These are phyloP conservation scores for Pseudomonodictys pantanalensis DNA, from an alignment of 495 filamentous ascomycete genomes.

Conservation along the genomic window DNA sequence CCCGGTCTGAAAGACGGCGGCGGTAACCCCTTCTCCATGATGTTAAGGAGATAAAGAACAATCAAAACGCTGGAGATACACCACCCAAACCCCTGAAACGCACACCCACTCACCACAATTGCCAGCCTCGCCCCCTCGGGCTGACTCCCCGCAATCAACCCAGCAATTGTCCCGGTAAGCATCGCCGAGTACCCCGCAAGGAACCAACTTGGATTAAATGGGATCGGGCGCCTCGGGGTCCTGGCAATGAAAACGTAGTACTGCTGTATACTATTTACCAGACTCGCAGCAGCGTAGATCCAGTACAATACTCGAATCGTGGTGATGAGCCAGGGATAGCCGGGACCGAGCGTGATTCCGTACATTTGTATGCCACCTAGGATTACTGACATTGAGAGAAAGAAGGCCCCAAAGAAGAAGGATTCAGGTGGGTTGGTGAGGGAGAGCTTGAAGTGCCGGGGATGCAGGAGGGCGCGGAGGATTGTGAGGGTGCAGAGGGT, in stretches of 20 bases:
- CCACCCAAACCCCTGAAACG: conserved; percentile 27
- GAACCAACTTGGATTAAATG: conserved; percentile 30
- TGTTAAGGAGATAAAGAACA: conserved; percentile 50
- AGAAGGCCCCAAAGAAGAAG: conserved; percentile 67
- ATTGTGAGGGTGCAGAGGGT: conserved; percentile 52
- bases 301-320: conserved; percentile 24
- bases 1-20: conserved; percentile 50
- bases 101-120: conserved; percentile 21
- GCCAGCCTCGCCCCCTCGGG: conserved; percentile 8
- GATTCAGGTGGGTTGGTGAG: conserved; percentile 60
- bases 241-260: conserved; percentile 23
- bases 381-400: conserved; percentile 60
- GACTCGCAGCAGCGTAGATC: conserved; percentile 23
- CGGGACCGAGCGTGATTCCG: conserved; percentile 49
- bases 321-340: conserved; percentile 44
- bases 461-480: conserved; percentile 54
- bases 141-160: conserved; percentile 17
- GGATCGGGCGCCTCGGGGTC: not conserved
- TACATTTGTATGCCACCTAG: conserved; percentile 58
- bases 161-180: conserved; percentile 30
- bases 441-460: conserved; percentile 50
- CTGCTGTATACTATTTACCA: conserved; percentile 17
- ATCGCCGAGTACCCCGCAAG: conserved; percentile 28
- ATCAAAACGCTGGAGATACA: conserved; percentile 6
- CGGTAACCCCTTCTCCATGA: conserved; percentile 59